Percentiles rank a stretch among this genome's conserved stretches.
phyloP scores from a whole-genome alignment of 2,329 filamentous ascomycete species.

The Cytospora piceicola region DNA sequence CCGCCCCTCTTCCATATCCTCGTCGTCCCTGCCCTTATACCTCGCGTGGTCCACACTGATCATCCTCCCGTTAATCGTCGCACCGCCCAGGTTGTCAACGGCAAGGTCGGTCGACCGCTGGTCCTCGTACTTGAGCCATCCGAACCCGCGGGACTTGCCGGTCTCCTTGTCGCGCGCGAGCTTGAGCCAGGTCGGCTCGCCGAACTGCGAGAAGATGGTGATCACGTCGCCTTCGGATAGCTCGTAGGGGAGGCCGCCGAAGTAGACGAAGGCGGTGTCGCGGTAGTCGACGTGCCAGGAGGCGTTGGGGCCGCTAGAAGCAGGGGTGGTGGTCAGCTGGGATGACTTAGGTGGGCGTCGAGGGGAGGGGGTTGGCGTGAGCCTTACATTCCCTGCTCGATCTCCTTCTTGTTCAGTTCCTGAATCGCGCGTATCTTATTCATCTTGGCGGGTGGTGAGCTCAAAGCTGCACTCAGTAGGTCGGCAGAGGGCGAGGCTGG shows the following conservation, averaged over 20 bases:
- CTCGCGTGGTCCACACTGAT: constrained; percentile 90
- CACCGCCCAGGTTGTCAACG: constrained; percentile 92
- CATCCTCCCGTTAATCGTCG: constrained; percentile 77
- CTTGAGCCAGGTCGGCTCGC: constrained; percentile 92
- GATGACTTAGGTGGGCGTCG: neutral
- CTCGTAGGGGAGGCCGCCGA: constrained; percentile 90
- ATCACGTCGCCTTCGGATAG: constrained; percentile 94
- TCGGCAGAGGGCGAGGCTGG: constrained; percentile 16
- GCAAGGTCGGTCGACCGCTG: constrained; percentile 94
- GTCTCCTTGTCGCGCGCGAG: constrained; percentile 94
- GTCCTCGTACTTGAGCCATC: constrained; percentile 97
- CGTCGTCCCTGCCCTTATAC: constrained; percentile 86
- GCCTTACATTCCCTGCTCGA: constrained; percentile 83
- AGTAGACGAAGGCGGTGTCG: constrained; percentile 92
- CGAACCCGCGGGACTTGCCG: constrained; percentile 92
- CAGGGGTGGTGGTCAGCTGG: neutral
- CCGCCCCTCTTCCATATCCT: constrained; percentile 63
- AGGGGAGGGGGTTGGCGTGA: neutral
- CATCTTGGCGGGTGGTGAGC: constrained; percentile 58
- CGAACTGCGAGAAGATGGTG: constrained; percentile 96
- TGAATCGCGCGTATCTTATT: constrained; percentile 93
- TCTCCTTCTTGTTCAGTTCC: constrained; percentile 89
- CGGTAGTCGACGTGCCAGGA: constrained; percentile 98
- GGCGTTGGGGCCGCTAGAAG: constrained; percentile 72
- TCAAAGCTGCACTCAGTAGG: neutral